Evolutionary conservation across 1,284 basidiomycete species (phyloP), one percentile per base, ranked within the genome.

Genomic region (Trichosporon coremiiforme): DNA sequence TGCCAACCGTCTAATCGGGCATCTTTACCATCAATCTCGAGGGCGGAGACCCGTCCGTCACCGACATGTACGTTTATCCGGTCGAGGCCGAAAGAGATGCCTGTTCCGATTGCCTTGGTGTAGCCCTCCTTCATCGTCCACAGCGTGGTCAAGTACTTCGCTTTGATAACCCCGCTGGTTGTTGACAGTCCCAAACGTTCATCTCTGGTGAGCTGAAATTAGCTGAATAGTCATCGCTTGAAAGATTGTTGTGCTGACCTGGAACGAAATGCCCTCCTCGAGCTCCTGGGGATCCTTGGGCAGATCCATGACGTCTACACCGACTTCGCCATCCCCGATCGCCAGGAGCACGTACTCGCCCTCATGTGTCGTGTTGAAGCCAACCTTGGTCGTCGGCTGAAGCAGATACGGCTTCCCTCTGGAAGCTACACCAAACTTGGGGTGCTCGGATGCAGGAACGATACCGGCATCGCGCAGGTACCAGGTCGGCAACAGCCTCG

Each of bases 111-210:
- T 3, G 81, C 81, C 71, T 83, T 83, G 2, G 77, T 78, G 64
- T 74, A 83, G 0, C 74, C 77, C 66, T 83, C 81, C 66, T 83
- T 83, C 64, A 79, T 41, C 0, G 79, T 76, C 81, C 81, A 83
- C 1, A 81, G 68, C 12, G 70, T 77, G 2, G 79, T 78, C 12
- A 82, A 62, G 29, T 72, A 68, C 64, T 70, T 67, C 33, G 75
- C 71, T 55, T 77, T 73, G 50, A 68, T 47, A 12, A 35, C 31
- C 1, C 72, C 72, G 1, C 68, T 50, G 8, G 68, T 57, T 1
- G 50, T 50, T 1, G 72, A 69, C 1, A 81, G 68, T 6, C 50
- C 47, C 0, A 68, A 69, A 6, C 73, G 73, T 66, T 82, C 80
- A 1, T 45, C n/a, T 0, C 63, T 20, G 0, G 78, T 77, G 5